Evolutionary conservation across 164 flowering plant species (phyloP).

Genomic region (Buxus sempervirens): DNA sequence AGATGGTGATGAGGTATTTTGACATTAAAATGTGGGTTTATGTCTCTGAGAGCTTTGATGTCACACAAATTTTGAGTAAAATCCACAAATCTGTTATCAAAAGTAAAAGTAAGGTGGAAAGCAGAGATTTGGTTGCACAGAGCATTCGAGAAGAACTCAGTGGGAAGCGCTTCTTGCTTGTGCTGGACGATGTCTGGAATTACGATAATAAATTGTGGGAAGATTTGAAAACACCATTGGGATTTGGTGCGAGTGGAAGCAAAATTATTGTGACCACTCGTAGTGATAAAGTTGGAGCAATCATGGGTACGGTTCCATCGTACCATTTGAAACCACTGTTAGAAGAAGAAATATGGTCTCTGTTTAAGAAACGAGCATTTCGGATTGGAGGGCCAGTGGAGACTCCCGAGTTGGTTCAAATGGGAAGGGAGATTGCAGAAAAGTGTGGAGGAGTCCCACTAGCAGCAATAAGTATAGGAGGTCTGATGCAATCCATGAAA

Average conservation of each 20-base stretch:
- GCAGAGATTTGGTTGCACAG: not conserved
- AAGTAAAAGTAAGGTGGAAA: no score
- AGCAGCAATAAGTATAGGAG: not conserved
- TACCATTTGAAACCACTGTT: no score
- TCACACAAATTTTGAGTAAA: not conserved
- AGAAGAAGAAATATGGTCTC: not conserved
- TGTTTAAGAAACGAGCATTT: not conserved
- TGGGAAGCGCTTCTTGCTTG: not conserved
- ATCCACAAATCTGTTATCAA: not conserved
- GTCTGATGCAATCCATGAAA: not conserved
- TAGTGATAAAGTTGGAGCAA: no score
- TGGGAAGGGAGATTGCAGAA: slow-evolving; percentile 2
- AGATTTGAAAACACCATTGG: no score
- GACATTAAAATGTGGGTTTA: slow-evolving; percentile 6
- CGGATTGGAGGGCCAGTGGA: not conserved
- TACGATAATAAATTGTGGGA: no score
- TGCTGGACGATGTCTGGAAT: not conserved
- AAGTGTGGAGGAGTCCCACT: slow-evolving; percentile 16
- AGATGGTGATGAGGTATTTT: not conserved
- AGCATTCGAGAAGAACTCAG: not conserved
- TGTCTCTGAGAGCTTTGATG: not conserved
- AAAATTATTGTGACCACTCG: no score
- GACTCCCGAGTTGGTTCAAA: not conserved
- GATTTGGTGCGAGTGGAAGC: no score
- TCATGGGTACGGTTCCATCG: no score